Evolutionary conservation across 2,329 filamentous ascomycete genomes (phyloP), one percentile per base, ranked within the genome.

Genomic region (Paraconiothyrium brasiliense): DNA sequence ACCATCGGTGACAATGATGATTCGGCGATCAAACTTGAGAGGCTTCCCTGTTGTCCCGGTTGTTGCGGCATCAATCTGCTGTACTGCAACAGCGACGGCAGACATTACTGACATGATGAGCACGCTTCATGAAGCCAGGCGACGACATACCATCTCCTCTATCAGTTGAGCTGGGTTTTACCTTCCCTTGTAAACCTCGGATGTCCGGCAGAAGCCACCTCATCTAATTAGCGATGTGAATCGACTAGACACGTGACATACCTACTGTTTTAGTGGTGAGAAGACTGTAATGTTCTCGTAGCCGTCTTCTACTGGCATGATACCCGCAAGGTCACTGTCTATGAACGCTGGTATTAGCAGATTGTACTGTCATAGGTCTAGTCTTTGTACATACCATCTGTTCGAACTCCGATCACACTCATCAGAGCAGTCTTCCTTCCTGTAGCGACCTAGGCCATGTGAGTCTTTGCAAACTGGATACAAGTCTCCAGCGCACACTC

Each of bases 31-130:
- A 51, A 71, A 79, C 63, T 78, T 78, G 7, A 79, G 67, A 13
- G 68, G 67, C 16, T 75, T 76, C 34, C 75, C 75, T 41, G 73
- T 88, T 90, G 70, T 92, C 86, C 69, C 87, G 89, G 81, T 89
- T 94, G 81, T 97, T 93, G 64, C 85, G 74, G 92, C 91, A 79
- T 90, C 94, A 59, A 99, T 97, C 90, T 97, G 93, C 67, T 94
- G 87, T 37, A 95, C 88, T 0, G 93, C 95, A 54, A 98, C 79
- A 43, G 97, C 89, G 61, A 98, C 84, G 3, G 94, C 93, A 0
- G 94, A 97, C 35, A 98, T 87, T 37, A 86, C 85, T 87, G 54
- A 37, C 2, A 37, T 10, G 24, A 34, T 73, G 66, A 72, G 76
- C 56, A 35, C 2, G 13, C 22, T 4, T 16, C 41, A 46, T 5